Base-by-base conservation (phyloP, 2,329 filamentous ascomycete genomes). In the Diplodia sapinea region DNA sequence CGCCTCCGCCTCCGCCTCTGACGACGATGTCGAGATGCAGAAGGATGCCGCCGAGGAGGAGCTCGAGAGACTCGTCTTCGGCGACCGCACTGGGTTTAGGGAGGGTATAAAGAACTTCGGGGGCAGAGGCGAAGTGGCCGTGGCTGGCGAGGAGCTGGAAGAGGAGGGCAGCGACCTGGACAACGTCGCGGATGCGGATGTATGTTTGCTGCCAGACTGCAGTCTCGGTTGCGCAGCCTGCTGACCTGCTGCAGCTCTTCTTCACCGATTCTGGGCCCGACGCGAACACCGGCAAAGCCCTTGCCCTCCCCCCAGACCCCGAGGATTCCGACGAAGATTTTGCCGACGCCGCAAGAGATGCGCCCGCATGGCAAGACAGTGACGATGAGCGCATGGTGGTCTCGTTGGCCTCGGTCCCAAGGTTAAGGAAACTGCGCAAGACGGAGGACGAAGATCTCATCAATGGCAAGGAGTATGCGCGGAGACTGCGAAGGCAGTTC, bases 371-470 rank as follows among this genome's bases (percentile, higher is more conserved):
- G 95, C 89, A 94, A 72, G 95, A 99, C 77, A 98, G 94, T 78
- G 95, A 99, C 74, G 95, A 99, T 75, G 95, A 98, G 75, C 87
- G 92, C 65, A 82, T 97, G 70, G 87, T 88, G 7, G 86, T 99
- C 59, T 98, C 94, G 15, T 85, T 99, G 49, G 91, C 92, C 3
- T 86, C 88, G 31, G 88, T 90, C 54, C 87, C 88, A 57, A 87
- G 91, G 71, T 79, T 97, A 75, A 88, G 94, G 71, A 98, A 98
- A 79, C 83, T 99, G 70, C 87, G 95, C 69, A 83, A 89, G 62
- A 89, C 88, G 2, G 93, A 94, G 75, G 87, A 86, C 1, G 95
- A 99, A 74, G 95, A 99, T 77, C 77, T 96, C 12, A 87, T 99
- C 70, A 92, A 83, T 72, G 95, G 95, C 57, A 89, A 88, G 70